These are phyloP conservation scores for Botrytis porri DNA, from an alignment of 2,329 filamentous ascomycete species.

Conservation along the genomic window DNA sequence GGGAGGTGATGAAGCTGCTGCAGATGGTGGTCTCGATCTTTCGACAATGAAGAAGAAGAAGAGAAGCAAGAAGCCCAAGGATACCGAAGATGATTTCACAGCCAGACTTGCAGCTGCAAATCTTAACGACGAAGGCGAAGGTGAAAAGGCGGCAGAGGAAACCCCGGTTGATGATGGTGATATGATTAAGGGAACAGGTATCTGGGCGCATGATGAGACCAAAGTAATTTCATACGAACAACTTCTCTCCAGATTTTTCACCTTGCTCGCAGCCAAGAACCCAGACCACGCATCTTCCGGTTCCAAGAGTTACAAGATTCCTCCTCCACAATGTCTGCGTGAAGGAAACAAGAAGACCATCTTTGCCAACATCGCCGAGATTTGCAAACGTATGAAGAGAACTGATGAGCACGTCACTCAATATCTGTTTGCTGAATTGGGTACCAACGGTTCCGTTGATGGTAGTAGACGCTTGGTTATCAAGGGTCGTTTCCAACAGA, in stretches of 20 bases:
- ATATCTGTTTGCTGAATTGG: constrained; percentile 96
- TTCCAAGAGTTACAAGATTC: constrained; percentile 97
- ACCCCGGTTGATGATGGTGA: constrained; percentile 35
- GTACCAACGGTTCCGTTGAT: constrained; percentile 93
- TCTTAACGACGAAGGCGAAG: constrained; percentile 34
- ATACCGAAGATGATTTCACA: constrained; percentile 39
- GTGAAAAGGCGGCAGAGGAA: constrained; percentile 26
- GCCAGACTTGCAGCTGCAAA: constrained; percentile 38
- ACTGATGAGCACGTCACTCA: constrained; percentile 96
- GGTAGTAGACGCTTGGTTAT: constrained; percentile 91
- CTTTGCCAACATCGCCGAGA: constrained; percentile 98
- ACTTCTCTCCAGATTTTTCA: constrained; percentile 90
- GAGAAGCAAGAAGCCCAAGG: constrained; percentile 39
- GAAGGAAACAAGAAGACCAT: constrained; percentile 99
- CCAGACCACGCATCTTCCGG: constrained; percentile 89
- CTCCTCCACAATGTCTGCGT: constrained; percentile 94
- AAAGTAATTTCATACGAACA: constrained; percentile 74
- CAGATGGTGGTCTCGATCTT: constrained; percentile 48
- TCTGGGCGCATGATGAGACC: constrained; percentile 40
- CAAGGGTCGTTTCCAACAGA: constrained; percentile 99
- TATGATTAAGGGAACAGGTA: constrained; percentile 40
- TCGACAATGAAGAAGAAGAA: constrained; percentile 40
- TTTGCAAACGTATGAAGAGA: constrained; percentile 99
- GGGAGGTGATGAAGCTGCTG: constrained; percentile 51
- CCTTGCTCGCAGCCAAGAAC: constrained; percentile 90